Conservation (phyloP, 2,329 filamentous ascomycete species). For the Bipolaris cookei region DNA sequence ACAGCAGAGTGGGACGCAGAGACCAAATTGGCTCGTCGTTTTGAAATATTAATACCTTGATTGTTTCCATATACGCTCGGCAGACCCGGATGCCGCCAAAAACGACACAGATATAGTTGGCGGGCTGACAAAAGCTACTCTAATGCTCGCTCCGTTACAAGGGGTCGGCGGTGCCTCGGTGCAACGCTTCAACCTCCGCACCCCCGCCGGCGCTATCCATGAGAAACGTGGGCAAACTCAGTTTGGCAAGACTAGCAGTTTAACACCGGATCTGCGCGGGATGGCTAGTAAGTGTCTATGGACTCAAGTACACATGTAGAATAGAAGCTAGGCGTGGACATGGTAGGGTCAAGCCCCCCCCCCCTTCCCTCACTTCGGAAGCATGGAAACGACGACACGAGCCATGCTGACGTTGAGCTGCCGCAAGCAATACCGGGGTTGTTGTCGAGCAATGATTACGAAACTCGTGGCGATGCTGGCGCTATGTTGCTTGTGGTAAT, state of each 20-base stretch:
- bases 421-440: background rate
- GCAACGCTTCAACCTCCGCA: slow-evolving; percentile 1
- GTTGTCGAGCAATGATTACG: background rate
- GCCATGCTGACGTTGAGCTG: background rate
- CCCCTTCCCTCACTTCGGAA: background rate
- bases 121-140: background rate
- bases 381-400: background rate
- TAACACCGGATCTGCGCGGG: slow-evolving; percentile 5
- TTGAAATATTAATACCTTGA: no score
- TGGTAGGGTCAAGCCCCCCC: background rate
- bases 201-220: slow-evolving; percentile 5
- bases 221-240: background rate
- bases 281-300: background rate
- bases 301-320: no score
- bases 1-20: background rate
- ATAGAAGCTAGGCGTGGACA: background rate
- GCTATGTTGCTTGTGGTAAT: background rate
- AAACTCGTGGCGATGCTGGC: background rate
- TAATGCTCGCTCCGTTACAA: background rate
- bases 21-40: no score
- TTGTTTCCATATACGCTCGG: background rate
- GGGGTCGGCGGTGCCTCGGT: slow-evolving; percentile 7
- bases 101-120: background rate
- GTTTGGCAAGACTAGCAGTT: background rate
- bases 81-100: background rate